Base-by-base conservation (phyloP, 2,329 filamentous ascomycete species). In the Aschersonia sp. region DNA sequence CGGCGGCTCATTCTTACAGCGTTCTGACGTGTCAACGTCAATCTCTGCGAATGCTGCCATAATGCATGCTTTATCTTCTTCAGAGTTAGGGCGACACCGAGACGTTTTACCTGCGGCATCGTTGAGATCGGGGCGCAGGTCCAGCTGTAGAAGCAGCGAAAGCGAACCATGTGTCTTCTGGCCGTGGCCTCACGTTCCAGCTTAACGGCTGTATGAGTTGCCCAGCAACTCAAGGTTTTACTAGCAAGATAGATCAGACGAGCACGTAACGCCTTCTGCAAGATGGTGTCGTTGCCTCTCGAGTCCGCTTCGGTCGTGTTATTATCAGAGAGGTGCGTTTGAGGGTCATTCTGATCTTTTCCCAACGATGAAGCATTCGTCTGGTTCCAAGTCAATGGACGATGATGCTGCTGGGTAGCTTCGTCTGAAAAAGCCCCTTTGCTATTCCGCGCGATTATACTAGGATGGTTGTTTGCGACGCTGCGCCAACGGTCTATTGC, bases 121-220 rank as follows among this genome's bases (percentile, higher is more conserved):
- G 54, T 58, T 9, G 59, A 55, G 32, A 50, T 56, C 11, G 64
- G 63, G 6, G 56, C 55, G 45, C 62, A 58, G 32, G 56, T 60
- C 64, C 64, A 67, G 39, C 58, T 58, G 41, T 56, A 56, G 47
- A 66, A 67, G 47, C 60, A 66, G 9, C 67, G 66, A 49, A 67
- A 77, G 48, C 81, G 72, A 47, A 92, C 66, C 50, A 89, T 78
- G 58, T 87, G 83, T 51, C 78, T 71, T 51, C 83, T 74, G 22
- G 84, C 86, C 41, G 79, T 71, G 5, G 75, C 77, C 4, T 84
- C 86, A 41, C 77, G 74, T 51, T 79, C 73, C 12, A 79, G 68
- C 56, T 86, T 77, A 11, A 84, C 78, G 5, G 71, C 73, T 9
- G 84, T 74, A 45, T 74, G 69, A 47, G 75, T 73, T 9, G 76